Base-by-base conservation (phyloP, 1,284 basidiomycete species). In the Tausonia pullulans region DNA sequence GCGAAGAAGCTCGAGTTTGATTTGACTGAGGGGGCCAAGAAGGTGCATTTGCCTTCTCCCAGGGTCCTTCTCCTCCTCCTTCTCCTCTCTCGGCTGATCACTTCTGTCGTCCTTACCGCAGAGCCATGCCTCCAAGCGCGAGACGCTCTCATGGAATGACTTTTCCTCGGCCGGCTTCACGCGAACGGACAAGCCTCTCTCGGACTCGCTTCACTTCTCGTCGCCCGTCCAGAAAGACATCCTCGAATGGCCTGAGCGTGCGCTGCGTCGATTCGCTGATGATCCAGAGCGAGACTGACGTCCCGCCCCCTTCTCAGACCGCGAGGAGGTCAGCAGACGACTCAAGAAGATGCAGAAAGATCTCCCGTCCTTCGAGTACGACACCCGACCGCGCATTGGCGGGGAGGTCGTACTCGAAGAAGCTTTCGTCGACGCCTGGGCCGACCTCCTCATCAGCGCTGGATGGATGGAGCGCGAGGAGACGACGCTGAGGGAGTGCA, bases 401-500 rank as follows among this genome's bases (percentile, higher is more conserved):
- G 91, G 75, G 82, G 86, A 76, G 79, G 68, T 75, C 4, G 72
- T 88, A 61, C 79, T 93, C 44, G 90, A 94, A 72, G 90, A 92
- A 74, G 83, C 87, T 0, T 93, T 94, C 74, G 71, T 93, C 54
- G 88, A 90, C 70, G 87, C 88, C 43, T 94, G 90, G 76, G 88
- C 86, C 70, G 90, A 94, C 74, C 77, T 94, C 56, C 79, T 90
- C 56, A 86, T 87, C 68, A 87, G 89, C 43, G 84, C 84, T 39
- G 86, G 85, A 0, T 89, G 87, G 87, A 81, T 84, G 79, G 86
- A 90, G 69, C 77, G 85, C 66, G 80, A 79, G 3, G 88, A 90
- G 71, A 81, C 85, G 68, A 79, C 86, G 4, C 88, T 90, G 72
- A 80, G 87, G 69, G 88, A 92, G 70, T 88, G 88, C 68, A 89